Percentiles rank a stretch among this genome's conserved stretches.
Evolutionary conservation across 371 early-diverging fungal genomes (phyloP).

Genomic region (Mycotypha africana): DNA sequence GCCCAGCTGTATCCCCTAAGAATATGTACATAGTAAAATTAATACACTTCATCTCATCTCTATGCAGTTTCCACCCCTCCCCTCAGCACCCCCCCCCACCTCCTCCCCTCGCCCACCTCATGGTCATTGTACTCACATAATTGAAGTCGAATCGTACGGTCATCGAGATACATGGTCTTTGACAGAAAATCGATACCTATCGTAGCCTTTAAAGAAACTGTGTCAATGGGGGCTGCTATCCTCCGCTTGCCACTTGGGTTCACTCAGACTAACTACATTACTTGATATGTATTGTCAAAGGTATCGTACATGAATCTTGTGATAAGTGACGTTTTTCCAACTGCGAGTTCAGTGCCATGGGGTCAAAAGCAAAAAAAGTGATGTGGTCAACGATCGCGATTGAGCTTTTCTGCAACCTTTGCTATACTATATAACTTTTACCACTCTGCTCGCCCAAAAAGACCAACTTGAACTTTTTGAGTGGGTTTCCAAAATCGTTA

Average conservation of each 20-base stretch:
- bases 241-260: too few species aligned
- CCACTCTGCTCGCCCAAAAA: slow-evolving; percentile 96
- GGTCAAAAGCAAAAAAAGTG: neutral
- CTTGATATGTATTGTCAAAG: slow-evolving; percentile 95
- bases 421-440: slow-evolving; percentile 27
- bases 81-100: too few species aligned
- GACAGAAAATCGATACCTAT: slow-evolving; percentile 99
- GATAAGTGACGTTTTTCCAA: slow-evolving; percentile 99
- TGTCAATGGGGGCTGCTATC: too few species aligned
- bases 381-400: too few species aligned
- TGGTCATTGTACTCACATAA: slow-evolving; percentile 88
- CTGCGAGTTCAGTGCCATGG: slow-evolving; percentile 33
- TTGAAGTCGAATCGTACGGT: slow-evolving; percentile 95
- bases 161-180: slow-evolving; percentile 98
- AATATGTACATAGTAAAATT: too few species aligned
- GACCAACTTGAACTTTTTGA: slow-evolving; percentile 87
- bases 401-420: neutral
- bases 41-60: too few species aligned
- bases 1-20: slow-evolving; percentile 97
- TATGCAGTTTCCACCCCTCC: too few species aligned
- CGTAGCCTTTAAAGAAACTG: too few species aligned
- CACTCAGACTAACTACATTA: too few species aligned
- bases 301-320: slow-evolving; percentile 99
- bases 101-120: too few species aligned
- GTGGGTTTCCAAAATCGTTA: slow-evolving; percentile 52